phyloP scores from a whole-genome alignment of 2,329 filamentous ascomycete species.

The Neonectria neomacrospora region DNA sequence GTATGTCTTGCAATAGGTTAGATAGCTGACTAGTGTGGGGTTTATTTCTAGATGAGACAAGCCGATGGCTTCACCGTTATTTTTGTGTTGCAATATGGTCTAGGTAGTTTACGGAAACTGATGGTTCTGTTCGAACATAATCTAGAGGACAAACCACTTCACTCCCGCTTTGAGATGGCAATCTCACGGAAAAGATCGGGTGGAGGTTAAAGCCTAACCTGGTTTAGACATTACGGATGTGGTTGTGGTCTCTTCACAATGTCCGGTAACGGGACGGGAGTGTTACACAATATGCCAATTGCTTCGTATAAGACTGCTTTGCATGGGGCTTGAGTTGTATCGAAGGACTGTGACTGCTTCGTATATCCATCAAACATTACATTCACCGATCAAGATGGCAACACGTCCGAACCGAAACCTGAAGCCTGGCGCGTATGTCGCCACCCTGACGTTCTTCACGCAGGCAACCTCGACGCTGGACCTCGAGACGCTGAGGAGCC shows the following conservation, averaged over 20 bases:
- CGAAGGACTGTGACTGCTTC: not conserved
- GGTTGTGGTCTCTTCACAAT: not conserved
- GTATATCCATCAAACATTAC: not conserved
- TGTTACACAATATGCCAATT: not conserved
- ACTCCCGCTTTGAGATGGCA: too few relatives aligned
- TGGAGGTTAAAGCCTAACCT: not conserved
- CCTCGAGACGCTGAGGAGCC: conserved; percentile 58
- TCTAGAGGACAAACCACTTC: too few relatives aligned
- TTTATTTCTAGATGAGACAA: too few relatives aligned
- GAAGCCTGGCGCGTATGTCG: conserved; percentile 64
- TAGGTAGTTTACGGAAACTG: too few relatives aligned
- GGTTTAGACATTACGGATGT: not conserved
- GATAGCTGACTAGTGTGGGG: too few relatives aligned
- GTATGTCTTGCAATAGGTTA: not conserved
- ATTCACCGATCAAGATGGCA: not conserved
- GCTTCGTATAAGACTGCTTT: not conserved
- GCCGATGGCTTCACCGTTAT: not conserved
- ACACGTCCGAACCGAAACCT: not conserved
- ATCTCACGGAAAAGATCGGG: not conserved
- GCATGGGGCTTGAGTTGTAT: not conserved
- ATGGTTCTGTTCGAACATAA: not conserved
- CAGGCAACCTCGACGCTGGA: conserved; percentile 66
- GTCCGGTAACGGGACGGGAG: not conserved
- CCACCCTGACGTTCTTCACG: conserved; percentile 70
- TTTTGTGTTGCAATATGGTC: too few relatives aligned